Conservation (phyloP, 805 yeast species). For the Monosporozyma unispora region DNA sequence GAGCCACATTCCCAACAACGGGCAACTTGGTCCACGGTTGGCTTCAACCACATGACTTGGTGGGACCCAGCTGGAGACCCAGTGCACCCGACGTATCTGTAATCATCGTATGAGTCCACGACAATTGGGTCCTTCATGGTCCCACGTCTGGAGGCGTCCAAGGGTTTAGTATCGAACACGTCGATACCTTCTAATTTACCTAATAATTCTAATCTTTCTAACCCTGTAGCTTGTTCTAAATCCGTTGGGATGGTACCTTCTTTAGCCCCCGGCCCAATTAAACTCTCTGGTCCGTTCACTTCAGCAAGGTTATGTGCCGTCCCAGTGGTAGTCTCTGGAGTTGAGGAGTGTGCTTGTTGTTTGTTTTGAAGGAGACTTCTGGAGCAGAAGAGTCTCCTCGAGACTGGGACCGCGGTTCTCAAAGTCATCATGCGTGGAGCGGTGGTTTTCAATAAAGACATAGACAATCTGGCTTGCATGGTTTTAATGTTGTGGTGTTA, state of each 20-base stretch:
- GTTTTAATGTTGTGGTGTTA: not conserved
- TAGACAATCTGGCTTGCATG: not conserved
- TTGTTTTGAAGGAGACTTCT: slow-evolving; percentile 9
- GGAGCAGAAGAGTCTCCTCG: not conserved
- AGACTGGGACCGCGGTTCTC: not conserved
- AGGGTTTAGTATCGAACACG: slow-evolving; percentile 79
- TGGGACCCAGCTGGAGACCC: slow-evolving; percentile 94
- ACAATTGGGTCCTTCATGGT: slow-evolving; percentile 83
- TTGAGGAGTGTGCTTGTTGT: slow-evolving; percentile 27
- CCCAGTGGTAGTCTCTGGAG: slow-evolving; percentile 17
- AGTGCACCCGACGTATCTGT: slow-evolving; percentile 94
- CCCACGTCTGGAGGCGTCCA: slow-evolving; percentile 82
- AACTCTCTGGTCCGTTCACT: slow-evolving; percentile 65
- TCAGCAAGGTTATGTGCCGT: slow-evolving; percentile 66
- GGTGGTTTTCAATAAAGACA: not conserved
- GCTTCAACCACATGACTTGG: slow-evolving; percentile 85
- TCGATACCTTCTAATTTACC: slow-evolving; percentile 95
- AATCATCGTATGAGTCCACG: slow-evolving; percentile 83
- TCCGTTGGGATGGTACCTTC: slow-evolving; percentile 86
- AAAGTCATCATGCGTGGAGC: not conserved
- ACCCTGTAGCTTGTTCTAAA: slow-evolving; percentile 95
- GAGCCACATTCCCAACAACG: slow-evolving; percentile 99
- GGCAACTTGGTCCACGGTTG: slow-evolving; percentile 69
- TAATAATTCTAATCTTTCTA: slow-evolving; percentile 89
- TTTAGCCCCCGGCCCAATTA: slow-evolving; percentile 87